phyloP scores from a whole-genome alignment of 176 grass and related monocot species.

The Avena insularis region DNA sequence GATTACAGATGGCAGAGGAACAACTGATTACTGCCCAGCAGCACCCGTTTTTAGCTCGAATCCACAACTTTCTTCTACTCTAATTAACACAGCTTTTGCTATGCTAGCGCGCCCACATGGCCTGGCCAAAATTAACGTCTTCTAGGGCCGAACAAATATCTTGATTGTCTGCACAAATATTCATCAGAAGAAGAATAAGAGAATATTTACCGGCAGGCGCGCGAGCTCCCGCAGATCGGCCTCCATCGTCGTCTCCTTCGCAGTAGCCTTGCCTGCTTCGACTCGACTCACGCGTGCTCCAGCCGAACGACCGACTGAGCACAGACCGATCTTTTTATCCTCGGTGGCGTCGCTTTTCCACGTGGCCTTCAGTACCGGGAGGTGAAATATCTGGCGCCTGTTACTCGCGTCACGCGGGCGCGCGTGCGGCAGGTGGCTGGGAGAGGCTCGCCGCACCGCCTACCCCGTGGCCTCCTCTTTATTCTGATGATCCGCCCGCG shows the following conservation, averaged over 20 bases:
- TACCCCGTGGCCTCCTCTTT: slow-evolving; percentile 7
- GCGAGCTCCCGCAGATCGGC: slow-evolving; percentile 36
- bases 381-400: slow-evolving; percentile 38
- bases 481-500: background rate
- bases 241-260: slow-evolving; percentile 38
- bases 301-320: background rate
- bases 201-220: slow-evolving; percentile 43
- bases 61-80: too few species aligned
- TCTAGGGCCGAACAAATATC: background rate
- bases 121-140: too few species aligned
- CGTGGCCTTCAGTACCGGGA: slow-evolving; percentile 33
- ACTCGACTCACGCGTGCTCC: background rate
- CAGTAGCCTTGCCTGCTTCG: background rate
- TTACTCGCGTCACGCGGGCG: slow-evolving; percentile 1
- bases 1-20: too few species aligned
- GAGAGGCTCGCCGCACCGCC: slow-evolving; percentile 19
- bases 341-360: slow-evolving; percentile 79
- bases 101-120: too few species aligned
- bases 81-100: too few species aligned
- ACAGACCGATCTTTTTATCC: slow-evolving; percentile 44
- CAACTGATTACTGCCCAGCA: too few species aligned
- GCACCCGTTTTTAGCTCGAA: too few species aligned
- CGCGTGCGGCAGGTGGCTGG: slow-evolving; percentile 4
- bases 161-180: background rate
- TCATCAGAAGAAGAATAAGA: background rate